Conservation (phyloP, 75 land plant genomes). For the Adiantum capillusveneris region DNA sequence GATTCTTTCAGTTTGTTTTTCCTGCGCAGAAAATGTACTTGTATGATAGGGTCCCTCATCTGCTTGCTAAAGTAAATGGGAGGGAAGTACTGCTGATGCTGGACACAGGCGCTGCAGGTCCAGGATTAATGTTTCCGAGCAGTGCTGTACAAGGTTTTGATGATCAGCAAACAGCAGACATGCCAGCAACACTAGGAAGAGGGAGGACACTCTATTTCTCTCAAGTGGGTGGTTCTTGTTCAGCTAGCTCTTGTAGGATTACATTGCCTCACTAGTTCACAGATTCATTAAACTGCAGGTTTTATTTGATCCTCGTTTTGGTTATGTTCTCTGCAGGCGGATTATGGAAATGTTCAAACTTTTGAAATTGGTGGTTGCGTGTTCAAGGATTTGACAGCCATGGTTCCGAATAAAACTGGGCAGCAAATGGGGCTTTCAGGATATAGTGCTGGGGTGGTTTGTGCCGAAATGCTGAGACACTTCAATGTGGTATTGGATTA, state of each 20-base stretch:
- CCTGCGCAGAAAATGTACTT: slow-evolving; percentile 28
- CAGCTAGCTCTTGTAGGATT: not conserved
- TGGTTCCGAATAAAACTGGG: slow-evolving; percentile 8
- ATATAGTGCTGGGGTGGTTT: slow-evolving; percentile 17
- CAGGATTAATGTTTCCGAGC: slow-evolving; percentile 34
- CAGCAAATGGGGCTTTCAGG: slow-evolving; percentile 19
- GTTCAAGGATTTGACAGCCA: slow-evolving; percentile 6
- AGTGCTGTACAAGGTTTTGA: slow-evolving; percentile 32
- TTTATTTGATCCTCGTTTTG: not conserved
- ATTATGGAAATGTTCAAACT: slow-evolving; percentile 8
- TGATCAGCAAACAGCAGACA: slow-evolving; percentile 1
- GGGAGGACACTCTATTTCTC: slow-evolving; percentile 7
- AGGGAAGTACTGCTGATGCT: slow-evolving; percentile 25
- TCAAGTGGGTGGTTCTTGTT: not conserved
- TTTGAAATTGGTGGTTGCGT: slow-evolving; percentile 16
- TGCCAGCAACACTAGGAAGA: slow-evolving; percentile 5
- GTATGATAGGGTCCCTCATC: slow-evolving; percentile 37
- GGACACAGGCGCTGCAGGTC: slow-evolving; percentile 48
- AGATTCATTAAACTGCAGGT: no score
- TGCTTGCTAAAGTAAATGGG: slow-evolving; percentile 35
- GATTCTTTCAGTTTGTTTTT: not conserved
- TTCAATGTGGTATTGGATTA: slow-evolving; percentile 19
- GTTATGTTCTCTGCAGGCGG: slow-evolving; percentile 10
- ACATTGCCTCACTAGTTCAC: no score
- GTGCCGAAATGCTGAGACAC: slow-evolving; percentile 16